Evolutionary conservation across 2,329 filamentous ascomycete genomes (phyloP).

Genomic region (Neopestalotiopsis sp.): DNA sequence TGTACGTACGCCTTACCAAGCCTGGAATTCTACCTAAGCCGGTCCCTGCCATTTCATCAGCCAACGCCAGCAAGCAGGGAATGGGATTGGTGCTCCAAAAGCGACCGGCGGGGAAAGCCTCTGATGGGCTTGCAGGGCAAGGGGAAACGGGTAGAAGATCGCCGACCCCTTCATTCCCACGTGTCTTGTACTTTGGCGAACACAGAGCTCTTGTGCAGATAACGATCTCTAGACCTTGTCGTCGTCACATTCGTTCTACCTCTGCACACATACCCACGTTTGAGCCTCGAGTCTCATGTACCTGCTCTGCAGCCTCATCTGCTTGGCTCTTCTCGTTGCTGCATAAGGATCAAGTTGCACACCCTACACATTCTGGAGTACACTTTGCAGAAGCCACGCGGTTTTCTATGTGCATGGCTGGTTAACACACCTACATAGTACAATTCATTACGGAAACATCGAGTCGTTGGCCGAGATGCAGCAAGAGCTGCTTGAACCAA

Average conservation of each 20-base stretch:
- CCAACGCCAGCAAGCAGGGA: neutral
- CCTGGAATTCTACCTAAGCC: neutral
- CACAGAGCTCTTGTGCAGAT: neutral
- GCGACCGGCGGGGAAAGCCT: neutral
- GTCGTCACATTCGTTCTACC: neutral
- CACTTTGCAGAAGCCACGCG: neutral
- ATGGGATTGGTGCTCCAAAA: neutral
- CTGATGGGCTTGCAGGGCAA: neutral
- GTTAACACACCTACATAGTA: neutral
- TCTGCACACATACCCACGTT: neutral
- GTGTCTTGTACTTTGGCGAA: conserved; percentile 1
- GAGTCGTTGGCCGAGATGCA: neutral
- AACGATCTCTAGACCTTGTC: neutral
- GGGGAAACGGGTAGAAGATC: conserved; percentile 10
- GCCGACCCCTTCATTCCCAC: conserved; percentile 12
- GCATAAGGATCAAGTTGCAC: neutral
- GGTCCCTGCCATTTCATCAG: neutral
- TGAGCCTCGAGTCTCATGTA: neutral
- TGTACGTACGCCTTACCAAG: neutral
- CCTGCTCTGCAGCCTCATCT: neutral
- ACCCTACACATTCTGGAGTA: neutral
- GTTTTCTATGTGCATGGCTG: neutral
- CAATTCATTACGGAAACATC: neutral
- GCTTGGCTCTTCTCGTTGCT: neutral
- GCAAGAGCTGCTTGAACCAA: neutral